phyloP scores from a whole-genome alignment of 1,284 basidiomycete species.

The Mycena sp. region DNA sequence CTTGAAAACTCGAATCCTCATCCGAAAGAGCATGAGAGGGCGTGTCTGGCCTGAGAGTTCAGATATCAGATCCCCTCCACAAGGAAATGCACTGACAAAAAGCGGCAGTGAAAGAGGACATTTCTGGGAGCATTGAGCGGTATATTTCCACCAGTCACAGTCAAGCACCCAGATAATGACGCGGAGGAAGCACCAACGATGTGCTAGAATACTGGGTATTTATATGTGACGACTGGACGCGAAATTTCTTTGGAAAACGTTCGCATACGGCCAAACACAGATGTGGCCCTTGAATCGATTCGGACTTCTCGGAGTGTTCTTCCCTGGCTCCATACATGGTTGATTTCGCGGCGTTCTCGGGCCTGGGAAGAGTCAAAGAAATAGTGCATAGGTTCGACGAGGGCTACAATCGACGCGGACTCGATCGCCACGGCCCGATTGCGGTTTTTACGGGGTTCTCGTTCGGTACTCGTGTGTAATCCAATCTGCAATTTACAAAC shows the following conservation, averaged over 20 bases:
- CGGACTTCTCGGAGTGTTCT: too few species aligned
- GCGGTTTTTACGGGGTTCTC: not conserved
- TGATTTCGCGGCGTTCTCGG: too few species aligned
- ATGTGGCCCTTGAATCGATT: not conserved
- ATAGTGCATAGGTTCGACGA: not conserved
- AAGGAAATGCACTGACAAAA: constrained; percentile 1
- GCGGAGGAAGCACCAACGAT: too few species aligned
- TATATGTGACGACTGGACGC: not conserved
- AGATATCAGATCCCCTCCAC: constrained; percentile 2
- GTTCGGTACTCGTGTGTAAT: not conserved
- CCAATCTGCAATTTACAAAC: not conserved
- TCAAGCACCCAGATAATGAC: too few species aligned
- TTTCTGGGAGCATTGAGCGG: not conserved
- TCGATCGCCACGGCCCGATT: not conserved
- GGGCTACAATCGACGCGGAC: not conserved
- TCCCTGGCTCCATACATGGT: too few species aligned
- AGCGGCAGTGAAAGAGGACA: not conserved
- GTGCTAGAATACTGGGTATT: too few species aligned
- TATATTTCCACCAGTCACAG: not conserved
- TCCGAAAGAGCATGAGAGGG: too few species aligned
- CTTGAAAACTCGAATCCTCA: not conserved
- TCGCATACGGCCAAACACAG: too few species aligned
- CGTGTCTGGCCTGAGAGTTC: not conserved
- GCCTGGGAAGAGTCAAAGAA: not conserved
- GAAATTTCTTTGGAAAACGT: constrained; percentile 1